Evolutionary conservation across 306 rosid species (phyloP).

Genomic region (Ziziphus jujuba): DNA sequence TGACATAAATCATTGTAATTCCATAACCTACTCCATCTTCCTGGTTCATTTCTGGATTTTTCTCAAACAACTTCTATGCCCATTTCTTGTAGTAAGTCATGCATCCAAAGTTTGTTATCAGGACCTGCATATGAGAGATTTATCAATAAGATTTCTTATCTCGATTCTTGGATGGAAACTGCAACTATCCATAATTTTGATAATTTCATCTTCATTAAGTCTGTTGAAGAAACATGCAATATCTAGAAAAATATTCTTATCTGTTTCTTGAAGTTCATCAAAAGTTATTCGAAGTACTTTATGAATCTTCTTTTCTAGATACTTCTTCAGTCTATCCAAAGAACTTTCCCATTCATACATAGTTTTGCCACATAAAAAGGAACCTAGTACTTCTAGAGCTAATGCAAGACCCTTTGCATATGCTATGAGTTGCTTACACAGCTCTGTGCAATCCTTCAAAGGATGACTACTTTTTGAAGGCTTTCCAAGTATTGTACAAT

Average conservation of each 20-base stretch:
- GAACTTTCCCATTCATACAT: neutral
- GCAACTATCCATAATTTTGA: neutral
- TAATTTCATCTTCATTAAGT: neutral
- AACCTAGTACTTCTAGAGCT: constrained; percentile 41
- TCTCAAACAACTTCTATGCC: neutral
- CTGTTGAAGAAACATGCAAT: neutral
- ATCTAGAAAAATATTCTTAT: neutral
- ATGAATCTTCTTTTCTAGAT: neutral
- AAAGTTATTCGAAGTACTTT: neutral
- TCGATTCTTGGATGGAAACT: neutral
- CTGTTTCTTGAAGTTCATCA: neutral
- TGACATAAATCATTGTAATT: neutral
- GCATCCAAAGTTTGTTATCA: neutral
- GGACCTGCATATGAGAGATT: neutral
- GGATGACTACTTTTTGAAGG: neutral
- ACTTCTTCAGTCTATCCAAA: neutral
- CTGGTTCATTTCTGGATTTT: neutral
- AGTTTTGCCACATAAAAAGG: constrained; percentile 8
- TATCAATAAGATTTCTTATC: neutral
- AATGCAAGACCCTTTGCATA: constrained; percentile 23
- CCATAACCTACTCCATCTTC: neutral
- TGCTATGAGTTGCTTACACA: neutral
- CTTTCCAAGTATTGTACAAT: constrained; percentile 4
- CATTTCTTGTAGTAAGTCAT: neutral
- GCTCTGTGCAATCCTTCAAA: neutral